Evolutionary conservation across 176 grass and related monocot genomes (phyloP), one percentile per base, ranked within the genome.

Genomic region (Oropetium thomaeum): DNA sequence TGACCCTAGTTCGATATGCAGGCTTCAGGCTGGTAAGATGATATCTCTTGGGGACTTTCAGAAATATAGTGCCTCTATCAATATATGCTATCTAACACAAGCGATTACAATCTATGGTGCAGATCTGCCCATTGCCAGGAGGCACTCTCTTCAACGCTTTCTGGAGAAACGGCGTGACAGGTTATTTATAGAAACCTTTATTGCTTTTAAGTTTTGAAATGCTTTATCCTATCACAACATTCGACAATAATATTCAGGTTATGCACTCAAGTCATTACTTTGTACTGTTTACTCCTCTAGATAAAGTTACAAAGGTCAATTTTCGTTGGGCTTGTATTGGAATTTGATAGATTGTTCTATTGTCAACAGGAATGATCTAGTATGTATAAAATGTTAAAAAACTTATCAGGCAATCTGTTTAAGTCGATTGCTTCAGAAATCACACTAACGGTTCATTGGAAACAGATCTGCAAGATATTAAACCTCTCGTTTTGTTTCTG

Each of bases 51-150:
- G 14, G 67, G 38, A 83, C 16, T 27, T 69, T 26, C 5, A 22
- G 28, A 63, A 75, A 53, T 32, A 4, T 9, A 27, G 10, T 80
- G 20, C 44, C 44, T 37, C 15, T 30, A 25, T 48, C 23, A 4
- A 14, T 26, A 1, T 35, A 53, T 29, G 59, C 10, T 25, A 40
- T 43, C 27, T 28, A 28, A 62, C 1, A 73, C 62, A 81, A 68
- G 43, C 16, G 27, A 40, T 25, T 81, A 69, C 75, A 64, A 38
- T 51, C 25, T 31, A 8, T 38, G 70, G 29, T 35, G 45, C 83
- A 97, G 91, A 98, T 84, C 72, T 98, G 8, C 95, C 95, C 22
- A 86, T 98, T 83, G 95, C 91, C 41, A 98, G 91, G 86, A 90
- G 89, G 79, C 86, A 98, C 79, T 98, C 95, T 7, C 95, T 98